phyloP scores from a whole-genome alignment of 306 rosid genomes.

The Prunus davidiana region DNA sequence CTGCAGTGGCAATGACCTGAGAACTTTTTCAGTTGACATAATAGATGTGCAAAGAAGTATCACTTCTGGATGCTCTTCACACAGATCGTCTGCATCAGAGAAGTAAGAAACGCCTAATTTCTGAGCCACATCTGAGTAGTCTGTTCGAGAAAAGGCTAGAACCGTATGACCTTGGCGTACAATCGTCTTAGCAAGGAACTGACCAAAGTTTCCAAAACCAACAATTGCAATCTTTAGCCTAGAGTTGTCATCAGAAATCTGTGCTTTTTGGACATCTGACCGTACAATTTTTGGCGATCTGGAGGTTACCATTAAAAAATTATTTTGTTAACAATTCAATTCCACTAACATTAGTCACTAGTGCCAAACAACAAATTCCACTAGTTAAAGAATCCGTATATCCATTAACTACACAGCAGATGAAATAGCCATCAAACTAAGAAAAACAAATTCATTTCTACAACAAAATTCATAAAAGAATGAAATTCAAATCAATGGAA shows the following conservation, averaged over 20 bases:
- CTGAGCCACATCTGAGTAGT: constrained; percentile 63
- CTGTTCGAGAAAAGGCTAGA: constrained; percentile 73
- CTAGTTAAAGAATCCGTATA: not conserved
- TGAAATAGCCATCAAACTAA: not conserved
- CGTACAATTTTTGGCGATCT: constrained; percentile 30
- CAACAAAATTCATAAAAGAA: not conserved
- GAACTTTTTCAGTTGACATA: constrained; percentile 74
- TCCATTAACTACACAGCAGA: not conserved
- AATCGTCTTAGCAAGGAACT: constrained; percentile 72
- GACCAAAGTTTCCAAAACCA: constrained; percentile 95
- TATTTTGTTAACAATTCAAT: constrained; percentile 1
- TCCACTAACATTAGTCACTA: not conserved
- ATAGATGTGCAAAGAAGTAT: constrained; percentile 82
- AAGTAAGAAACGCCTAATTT: constrained; percentile 61
- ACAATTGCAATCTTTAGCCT: constrained; percentile 71
- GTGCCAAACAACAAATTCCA: not conserved
- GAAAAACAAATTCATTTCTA: not conserved
- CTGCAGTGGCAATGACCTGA: constrained; percentile 69
- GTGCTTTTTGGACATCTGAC: constrained; percentile 16
- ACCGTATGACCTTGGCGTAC: constrained; percentile 68
- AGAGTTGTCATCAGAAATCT: constrained; percentile 23
- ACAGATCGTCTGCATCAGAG: constrained; percentile 63
- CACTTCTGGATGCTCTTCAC: constrained; percentile 93
- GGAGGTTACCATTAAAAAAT: constrained; percentile 16
- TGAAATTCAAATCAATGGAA: not conserved